A percentile compares a stretch with the other conserved stretches of the same genome.
Evolutionary conservation across 768 basidiomycete genomes (phyloP).

Genomic region (Suillus alpinus): DNA sequence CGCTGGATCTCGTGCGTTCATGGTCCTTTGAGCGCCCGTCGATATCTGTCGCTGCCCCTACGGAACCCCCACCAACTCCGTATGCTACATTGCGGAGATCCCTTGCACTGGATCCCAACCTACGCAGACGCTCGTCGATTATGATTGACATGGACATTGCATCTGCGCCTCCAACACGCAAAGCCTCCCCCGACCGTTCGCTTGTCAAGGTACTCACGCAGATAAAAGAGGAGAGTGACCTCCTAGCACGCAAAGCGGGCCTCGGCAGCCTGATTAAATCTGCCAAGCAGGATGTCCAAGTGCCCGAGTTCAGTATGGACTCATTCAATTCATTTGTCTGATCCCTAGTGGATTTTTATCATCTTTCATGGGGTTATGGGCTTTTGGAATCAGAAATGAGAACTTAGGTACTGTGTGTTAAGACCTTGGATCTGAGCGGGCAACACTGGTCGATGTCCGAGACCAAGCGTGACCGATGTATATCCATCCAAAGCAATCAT

Average conservation of each 20-base stretch:
- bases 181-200: slow-evolving; percentile 44
- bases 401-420: background rate
- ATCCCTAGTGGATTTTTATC: slow-evolving; percentile 10
- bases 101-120: slow-evolving; percentile 49
- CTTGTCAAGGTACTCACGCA: slow-evolving; percentile 16
- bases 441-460: background rate
- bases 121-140: slow-evolving; percentile 69
- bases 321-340: slow-evolving; percentile 78
- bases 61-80: slow-evolving; percentile 40
- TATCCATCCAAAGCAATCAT: background rate
- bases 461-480: background rate
- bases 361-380: background rate
- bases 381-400: background rate
- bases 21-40: slow-evolving; percentile 91
- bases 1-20: slow-evolving; percentile 81
- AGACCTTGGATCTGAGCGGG: background rate
- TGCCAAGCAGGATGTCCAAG: slow-evolving; percentile 83
- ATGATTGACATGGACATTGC: slow-evolving; percentile 87
- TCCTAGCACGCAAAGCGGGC: slow-evolving; percentile 65
- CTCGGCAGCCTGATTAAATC: slow-evolving; percentile 85
- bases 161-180: slow-evolving; percentile 56
- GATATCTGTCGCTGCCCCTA: slow-evolving; percentile 24
- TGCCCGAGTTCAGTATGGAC: slow-evolving; percentile 87
- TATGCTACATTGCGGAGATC: slow-evolving; percentile 38
- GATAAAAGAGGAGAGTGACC: slow-evolving; percentile 52